A percentile compares a stretch with the other conserved stretches of the same genome.
Evolutionary conservation across 1,284 basidiomycete genomes (phyloP).

Genomic region (Phellopilus nigrolimitatus): DNA sequence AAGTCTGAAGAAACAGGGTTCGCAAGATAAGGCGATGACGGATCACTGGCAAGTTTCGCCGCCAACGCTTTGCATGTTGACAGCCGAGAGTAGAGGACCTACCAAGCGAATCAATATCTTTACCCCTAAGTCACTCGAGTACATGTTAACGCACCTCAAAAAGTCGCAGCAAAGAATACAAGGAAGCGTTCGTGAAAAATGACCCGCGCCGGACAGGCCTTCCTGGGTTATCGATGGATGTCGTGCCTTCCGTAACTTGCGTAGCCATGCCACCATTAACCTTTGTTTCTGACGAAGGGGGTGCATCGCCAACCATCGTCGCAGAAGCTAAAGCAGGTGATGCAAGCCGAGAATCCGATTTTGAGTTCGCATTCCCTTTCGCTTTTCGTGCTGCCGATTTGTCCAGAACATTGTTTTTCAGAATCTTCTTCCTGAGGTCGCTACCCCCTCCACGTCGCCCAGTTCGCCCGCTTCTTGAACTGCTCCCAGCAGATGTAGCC

Average conservation of each 20-base stretch:
- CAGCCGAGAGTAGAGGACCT: conserved; percentile 88
- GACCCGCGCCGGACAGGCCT: conserved; percentile 39
- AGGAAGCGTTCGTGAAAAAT: conserved; percentile 89
- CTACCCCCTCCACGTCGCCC: conserved; percentile 39
- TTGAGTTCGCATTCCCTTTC: conserved; percentile 34
- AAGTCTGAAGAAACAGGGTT: conserved; percentile 33
- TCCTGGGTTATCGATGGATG: conserved; percentile 16
- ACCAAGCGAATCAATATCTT: conserved; percentile 3
- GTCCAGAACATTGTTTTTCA: conserved; percentile 70
- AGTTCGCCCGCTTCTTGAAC: conserved; percentile 37
- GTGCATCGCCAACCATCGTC: conserved; percentile 33
- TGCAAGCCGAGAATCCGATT: conserved; percentile 45
- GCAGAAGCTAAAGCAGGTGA: conserved; percentile 50
- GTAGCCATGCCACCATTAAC: conserved; percentile 22
- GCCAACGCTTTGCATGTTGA: conserved; percentile 71
- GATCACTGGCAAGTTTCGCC: conserved; percentile 40
- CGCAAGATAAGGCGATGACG: conserved; percentile 25
- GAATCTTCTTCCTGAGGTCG: conserved; percentile 66
- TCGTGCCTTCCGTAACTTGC: conserved; percentile 16
- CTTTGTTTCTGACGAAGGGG: conserved; percentile 28
- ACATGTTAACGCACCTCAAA: conserved; percentile 61
- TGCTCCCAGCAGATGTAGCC: conserved; percentile 37
- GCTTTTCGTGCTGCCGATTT: conserved; percentile 61
- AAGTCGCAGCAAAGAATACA: conserved; percentile 82
- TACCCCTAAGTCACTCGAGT: not conserved